Evolutionary conservation across 2,329 filamentous ascomycete species (phyloP), one percentile per base, ranked within the genome.

Genomic region (Claviceps purpurea): DNA sequence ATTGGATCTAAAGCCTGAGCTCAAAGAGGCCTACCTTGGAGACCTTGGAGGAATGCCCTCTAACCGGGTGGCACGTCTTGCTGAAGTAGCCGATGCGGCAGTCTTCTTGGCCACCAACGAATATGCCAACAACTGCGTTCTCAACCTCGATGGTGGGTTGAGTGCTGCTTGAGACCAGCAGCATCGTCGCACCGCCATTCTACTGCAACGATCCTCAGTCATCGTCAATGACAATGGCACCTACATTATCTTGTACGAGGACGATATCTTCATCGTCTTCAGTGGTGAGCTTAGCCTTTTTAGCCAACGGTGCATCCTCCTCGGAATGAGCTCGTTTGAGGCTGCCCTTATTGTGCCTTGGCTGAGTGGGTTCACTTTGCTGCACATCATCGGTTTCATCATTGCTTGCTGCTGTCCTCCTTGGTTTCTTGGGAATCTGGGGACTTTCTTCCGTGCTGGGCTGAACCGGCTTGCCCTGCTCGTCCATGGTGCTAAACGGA

Each of bases 111-210:
- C 80, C 37, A 75, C 76, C 47, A 95, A 93, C 65, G 71, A 78
- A 56, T 95, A 91, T 68, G 86, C 88, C 52, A 91, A 91, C 65
- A 94, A 94, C 58, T 93, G 87, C 65, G 76, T 90, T 49, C 73
- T 95, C 50, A 93, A 90, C 65, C 73, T 95, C 34, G 89, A 95
- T 66, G 89, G 89, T 16, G 89, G 89, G 1, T 66, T 94, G 58
- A 89, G 85, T 65, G 86, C 85, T 49, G 68, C 67, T 59, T 86
- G 64, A 74, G 24, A 16, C 2, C 20, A 16, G 22, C 39, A 34
- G 1, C 30, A 34, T 34, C 3, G 3, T 34, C 30, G 13, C 42
- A 18, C 45, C 39, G 34, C 47, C 37, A 41, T 24, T 22, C 16
- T 24, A 22, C 3, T 6, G 43, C 50, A 3, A 22, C 18, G 22